Conservation (phyloP, 202 grass and related monocot species). For the Setaria italica region DNA sequence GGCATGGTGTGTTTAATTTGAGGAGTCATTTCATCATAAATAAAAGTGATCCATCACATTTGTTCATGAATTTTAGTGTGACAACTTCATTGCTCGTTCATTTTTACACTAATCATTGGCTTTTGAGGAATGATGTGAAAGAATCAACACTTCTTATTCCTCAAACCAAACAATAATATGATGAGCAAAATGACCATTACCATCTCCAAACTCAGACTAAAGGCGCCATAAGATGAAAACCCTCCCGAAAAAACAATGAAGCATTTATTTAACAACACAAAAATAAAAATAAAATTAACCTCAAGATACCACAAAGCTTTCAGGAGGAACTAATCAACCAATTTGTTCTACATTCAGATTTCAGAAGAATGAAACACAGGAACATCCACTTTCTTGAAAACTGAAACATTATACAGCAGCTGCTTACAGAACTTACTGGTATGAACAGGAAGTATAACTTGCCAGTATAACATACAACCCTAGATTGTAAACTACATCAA, state of each 20-base stretch:
- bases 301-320: not conserved
- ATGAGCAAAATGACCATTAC: not conserved
- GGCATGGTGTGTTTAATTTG: not conserved
- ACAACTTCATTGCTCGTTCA: not conserved
- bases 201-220: not conserved
- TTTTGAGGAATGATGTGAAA: not conserved
- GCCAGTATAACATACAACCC: constrained; percentile 11
- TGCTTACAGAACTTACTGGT: constrained; percentile 6
- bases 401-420: constrained; percentile 20
- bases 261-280: not conserved
- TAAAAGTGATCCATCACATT: not conserved
- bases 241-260: not conserved
- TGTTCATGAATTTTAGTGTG: not conserved
- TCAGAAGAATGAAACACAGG: not conserved
- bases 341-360: constrained; percentile 24
- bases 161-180: not conserved
- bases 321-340: not conserved
- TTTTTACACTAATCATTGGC: not conserved
- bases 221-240: not conserved
- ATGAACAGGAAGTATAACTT: constrained; percentile 26
- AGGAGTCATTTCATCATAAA: not conserved
- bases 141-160: not conserved
- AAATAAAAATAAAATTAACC: not conserved
- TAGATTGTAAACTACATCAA: constrained; percentile 35
- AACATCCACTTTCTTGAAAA: constrained; percentile 10